Percentiles rank a stretch among this genome's conserved stretches.
phyloP scores from a whole-genome alignment of 1,284 basidiomycete species.

The Exobasidium rhododendri region DNA sequence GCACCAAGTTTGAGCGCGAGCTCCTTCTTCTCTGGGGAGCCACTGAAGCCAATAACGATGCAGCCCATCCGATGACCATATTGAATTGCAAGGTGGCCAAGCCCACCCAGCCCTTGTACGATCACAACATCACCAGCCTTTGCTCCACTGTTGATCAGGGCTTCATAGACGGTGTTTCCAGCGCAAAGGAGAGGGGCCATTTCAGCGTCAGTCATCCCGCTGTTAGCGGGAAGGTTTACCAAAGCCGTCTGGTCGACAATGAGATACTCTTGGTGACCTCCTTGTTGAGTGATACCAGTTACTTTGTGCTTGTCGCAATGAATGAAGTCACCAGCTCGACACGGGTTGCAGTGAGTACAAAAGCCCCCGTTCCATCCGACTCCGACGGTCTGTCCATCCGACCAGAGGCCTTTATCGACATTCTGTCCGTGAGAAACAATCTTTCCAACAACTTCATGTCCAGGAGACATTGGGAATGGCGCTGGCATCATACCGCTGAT shows the following conservation, averaged over 20 bases:
- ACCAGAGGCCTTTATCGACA: constrained; percentile 36
- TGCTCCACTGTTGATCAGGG: constrained; percentile 54
- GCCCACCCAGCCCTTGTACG: constrained; percentile 57
- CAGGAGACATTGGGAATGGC: constrained; percentile 36
- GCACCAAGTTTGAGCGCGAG: constrained; percentile 56
- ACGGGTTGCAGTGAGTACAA: constrained; percentile 42
- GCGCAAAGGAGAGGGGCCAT: constrained; percentile 58
- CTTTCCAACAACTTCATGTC: constrained; percentile 40
- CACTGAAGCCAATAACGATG: constrained; percentile 54
- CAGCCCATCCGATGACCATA: constrained; percentile 54
- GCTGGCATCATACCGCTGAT: constrained; percentile 15
- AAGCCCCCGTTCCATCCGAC: constrained; percentile 45
- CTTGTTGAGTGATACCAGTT: constrained; percentile 55
- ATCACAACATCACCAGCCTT: constrained; percentile 54
- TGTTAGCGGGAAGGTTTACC: constrained; percentile 48
- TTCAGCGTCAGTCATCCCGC: constrained; percentile 52
- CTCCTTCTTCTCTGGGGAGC: constrained; percentile 49
- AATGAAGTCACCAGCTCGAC: constrained; percentile 44
- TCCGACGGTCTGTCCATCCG: constrained; percentile 48
- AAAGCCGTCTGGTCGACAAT: constrained; percentile 55
- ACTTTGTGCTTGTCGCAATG: constrained; percentile 23
- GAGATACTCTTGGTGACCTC: constrained; percentile 54
- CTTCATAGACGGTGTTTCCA: constrained; percentile 55
- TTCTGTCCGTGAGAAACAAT: constrained; percentile 24
- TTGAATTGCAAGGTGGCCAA: constrained; percentile 56